A percentile compares a stretch with the other conserved stretches of the same genome.
Evolutionary conservation across 2,329 filamentous ascomycete species (phyloP).

Genomic region (Metarhizium guizhouense): DNA sequence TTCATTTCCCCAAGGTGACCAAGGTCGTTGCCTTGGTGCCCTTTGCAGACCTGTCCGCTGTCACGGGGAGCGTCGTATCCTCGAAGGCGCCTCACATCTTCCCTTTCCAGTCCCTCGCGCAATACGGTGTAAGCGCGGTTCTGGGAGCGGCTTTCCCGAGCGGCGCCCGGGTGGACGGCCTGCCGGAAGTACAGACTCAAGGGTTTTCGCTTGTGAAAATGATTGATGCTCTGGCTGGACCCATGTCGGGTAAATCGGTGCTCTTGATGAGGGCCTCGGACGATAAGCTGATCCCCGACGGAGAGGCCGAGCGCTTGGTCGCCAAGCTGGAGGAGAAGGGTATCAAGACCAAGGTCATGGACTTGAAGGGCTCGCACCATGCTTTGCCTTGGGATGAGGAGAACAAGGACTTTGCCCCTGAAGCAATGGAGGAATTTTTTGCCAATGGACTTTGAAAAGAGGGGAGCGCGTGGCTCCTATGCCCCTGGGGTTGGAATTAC

Average conservation of each 20-base stretch:
- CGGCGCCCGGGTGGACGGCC: background rate
- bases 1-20: background rate
- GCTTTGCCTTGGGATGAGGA: background rate
- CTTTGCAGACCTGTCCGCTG: too few species aligned
- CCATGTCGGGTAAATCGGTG: background rate
- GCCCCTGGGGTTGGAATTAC: too few species aligned
- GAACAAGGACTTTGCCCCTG: background rate
- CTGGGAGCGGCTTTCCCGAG: background rate
- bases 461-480: too few species aligned
- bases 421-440: background rate
- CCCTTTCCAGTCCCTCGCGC: too few species aligned
- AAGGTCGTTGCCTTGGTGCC: background rate
- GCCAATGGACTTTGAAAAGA: background rate
- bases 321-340: background rate
- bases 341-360: background rate
- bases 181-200: background rate
- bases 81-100: background rate
- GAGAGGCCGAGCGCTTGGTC: background rate
- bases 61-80: too few species aligned
- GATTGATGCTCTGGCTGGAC: background rate
- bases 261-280: background rate
- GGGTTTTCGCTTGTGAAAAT: background rate
- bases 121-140: too few species aligned
- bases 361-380: background rate
- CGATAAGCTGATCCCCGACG: background rate